phyloP scores from a whole-genome alignment of 805 yeast species.

The Saccharomyces mikatae region DNA sequence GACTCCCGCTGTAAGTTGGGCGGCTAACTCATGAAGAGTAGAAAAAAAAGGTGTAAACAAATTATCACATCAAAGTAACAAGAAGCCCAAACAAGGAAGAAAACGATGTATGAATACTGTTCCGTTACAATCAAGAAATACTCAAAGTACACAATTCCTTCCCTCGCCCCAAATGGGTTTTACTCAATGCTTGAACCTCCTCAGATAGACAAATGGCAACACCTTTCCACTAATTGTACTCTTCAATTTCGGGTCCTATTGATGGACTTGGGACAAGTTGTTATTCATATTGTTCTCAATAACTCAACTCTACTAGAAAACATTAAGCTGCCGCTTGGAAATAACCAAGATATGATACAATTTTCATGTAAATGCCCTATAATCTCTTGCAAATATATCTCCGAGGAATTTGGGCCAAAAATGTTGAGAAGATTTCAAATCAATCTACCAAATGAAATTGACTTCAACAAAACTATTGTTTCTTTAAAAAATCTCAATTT shows the following conservation, averaged over 20 bases:
- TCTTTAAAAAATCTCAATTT: neutral
- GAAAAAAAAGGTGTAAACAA: neutral
- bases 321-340: neutral
- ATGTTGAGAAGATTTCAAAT: conserved; percentile 23
- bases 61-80: neutral
- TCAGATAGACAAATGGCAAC: conserved; percentile 16
- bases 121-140: conserved; percentile 10
- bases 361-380: conserved; percentile 22
- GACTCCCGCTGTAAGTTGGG: neutral
- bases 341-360: conserved; percentile 11
- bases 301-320: conserved; percentile 1
- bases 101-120: conserved; percentile 1
- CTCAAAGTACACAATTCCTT: conserved; percentile 13
- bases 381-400: conserved; percentile 24
- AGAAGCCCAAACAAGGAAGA: neutral
- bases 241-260: conserved; percentile 4
- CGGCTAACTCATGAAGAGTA: conserved; percentile 2
- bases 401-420: neutral
- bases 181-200: conserved; percentile 7
- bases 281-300: conserved; percentile 1
- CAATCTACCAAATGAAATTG: conserved; percentile 9
- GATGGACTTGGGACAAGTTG: neutral
- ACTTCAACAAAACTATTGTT: conserved; percentile 5
- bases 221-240: conserved; percentile 8
- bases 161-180: conserved; percentile 22